Percentiles rank a stretch among this genome's conserved stretches.
Conservation (phyloP, 176 grass and related monocot genomes). For the Pontederia paniculata region DNA sequence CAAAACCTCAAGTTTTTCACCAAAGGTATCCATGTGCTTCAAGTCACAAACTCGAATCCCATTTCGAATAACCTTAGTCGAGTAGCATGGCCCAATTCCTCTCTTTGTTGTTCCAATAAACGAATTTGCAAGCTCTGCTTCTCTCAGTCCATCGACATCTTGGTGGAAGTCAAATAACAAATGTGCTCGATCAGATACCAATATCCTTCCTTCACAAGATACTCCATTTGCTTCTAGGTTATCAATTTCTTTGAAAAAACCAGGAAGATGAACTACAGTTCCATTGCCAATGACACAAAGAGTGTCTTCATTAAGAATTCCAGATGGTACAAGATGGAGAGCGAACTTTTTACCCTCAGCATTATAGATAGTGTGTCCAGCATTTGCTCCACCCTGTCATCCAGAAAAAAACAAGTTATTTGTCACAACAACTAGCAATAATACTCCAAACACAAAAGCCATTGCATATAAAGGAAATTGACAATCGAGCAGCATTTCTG, state of each 20-base stretch:
- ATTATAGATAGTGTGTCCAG: constrained; percentile 95
- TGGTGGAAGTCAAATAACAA: constrained; percentile 96
- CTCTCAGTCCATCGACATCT: constrained; percentile 68
- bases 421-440: neutral
- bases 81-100: constrained; percentile 89
- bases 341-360: constrained; percentile 85
- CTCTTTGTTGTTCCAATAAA: constrained; percentile 83
- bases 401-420: constrained; percentile 5
- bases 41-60: constrained; percentile 70
- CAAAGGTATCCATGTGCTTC: constrained; percentile 68
- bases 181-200: constrained; percentile 82
- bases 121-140: constrained; percentile 55
- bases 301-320: constrained; percentile 76
- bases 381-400: constrained; percentile 82
- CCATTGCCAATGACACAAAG: constrained; percentile 82
- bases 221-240: constrained; percentile 64
- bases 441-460: constrained; percentile 6
- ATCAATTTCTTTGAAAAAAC: constrained; percentile 78
- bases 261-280: constrained; percentile 78
- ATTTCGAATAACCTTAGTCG: constrained; percentile 65
- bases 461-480: neutral
- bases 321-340: constrained; percentile 84
- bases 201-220: constrained; percentile 54
- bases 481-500: neutral
- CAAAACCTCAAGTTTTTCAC: constrained; percentile 52